Evolutionary conservation across 169 alveolate species (phyloP).

Genomic region (Eimeria tenella): DNA sequence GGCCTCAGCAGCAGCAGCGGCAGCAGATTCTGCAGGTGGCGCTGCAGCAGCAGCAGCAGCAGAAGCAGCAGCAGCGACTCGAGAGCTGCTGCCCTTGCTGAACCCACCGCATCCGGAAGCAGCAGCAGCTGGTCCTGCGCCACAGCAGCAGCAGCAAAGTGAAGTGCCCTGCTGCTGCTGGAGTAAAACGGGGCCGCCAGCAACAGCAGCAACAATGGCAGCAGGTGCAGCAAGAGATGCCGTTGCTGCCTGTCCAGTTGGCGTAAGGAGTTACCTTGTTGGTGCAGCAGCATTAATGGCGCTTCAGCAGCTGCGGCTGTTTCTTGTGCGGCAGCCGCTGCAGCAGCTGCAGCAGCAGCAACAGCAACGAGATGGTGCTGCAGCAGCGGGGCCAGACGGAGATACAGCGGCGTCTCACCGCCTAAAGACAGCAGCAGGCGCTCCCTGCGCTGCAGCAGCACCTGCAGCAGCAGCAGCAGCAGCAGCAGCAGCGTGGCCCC

Average conservation of each 20-base stretch:
- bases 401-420: background rate
- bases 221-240: background rate
- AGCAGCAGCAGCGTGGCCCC: slow-evolving; percentile 28
- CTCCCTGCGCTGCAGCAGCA: background rate
- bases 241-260: background rate
- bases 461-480: background rate
- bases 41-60: slow-evolving; percentile 1
- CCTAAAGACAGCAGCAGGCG: background rate
- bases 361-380: background rate
- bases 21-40: background rate
- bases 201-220: slow-evolving; percentile 9
- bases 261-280: background rate
- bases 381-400: background rate
- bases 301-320: background rate
- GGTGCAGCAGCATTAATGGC: background rate
- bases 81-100: background rate
- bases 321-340: slow-evolving; percentile 8
- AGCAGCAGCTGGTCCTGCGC: background rate
- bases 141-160: slow-evolving; percentile 7
- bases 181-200: background rate
- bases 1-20: slow-evolving; percentile 3
- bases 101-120: background rate
- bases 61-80: background rate
- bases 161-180: background rate
- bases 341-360: slow-evolving; percentile 11